Base-by-base conservation (phyloP, 441 rosid species). In the Gossypium trilobum region DNA sequence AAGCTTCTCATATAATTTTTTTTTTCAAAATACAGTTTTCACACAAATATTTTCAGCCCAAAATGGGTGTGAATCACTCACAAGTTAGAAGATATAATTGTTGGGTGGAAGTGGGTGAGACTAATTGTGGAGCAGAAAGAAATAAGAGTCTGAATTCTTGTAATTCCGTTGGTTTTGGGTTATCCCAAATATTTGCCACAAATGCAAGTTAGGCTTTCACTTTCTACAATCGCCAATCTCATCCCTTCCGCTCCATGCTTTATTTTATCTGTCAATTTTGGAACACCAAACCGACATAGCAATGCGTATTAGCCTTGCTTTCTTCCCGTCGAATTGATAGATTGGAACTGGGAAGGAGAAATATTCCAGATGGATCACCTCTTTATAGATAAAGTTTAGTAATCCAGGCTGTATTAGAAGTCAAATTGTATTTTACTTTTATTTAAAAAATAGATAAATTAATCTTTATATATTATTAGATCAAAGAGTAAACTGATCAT, bases 401-500 rank as follows among this genome's bases (percentile, higher is more conserved):
- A 20, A 0, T 20, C 22, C 22, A 20, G 22, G 22, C 22, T 20
- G 22, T 0, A 20, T 20, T 20, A 20, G 22, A 20, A 20, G 22
- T 20, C 0, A 20, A 20, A 20, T 20, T 20, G 22, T 20, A 20
- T 20, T 20, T 20, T 20, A 20, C 22, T 20, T 20, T 20, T 20
- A 20, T 20, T 20, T 20, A 0, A 20, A 20, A 20, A 0, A 20
- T 20, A 20, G 22, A 20, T 20, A 20, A 20, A 1, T 20, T 20
- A 20, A 20, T 20, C 1, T 20, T 20, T 20, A 20, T 20, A 20
- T 20, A 20, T 20, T 0, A 20, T 20, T 23, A 23, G 25, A 2
- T 23, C 0, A 23, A 23, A 23, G 0, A 4, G 0, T 0, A 27
- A 27, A 0, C 0, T 0, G 1, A 0, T 27, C 0, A 27, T 3